Evolutionary conservation across 306 rosid genomes (phyloP).

Genomic region (Cicer pinnatifidum): DNA sequence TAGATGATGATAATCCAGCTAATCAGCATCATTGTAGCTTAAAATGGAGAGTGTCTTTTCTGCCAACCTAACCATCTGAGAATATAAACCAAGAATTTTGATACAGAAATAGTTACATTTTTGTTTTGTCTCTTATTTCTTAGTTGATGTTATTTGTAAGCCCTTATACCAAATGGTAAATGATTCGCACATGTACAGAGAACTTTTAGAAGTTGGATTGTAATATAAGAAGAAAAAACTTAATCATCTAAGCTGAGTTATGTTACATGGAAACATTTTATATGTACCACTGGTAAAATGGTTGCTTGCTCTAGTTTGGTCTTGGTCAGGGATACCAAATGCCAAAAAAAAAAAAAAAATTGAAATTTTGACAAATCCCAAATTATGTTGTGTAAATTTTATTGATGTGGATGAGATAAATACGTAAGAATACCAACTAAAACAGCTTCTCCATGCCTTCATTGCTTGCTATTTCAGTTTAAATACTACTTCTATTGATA

Average conservation of each 20-base stretch:
- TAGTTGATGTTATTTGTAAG: background rate
- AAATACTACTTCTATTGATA: constrained; percentile 58
- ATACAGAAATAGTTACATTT: constrained; percentile 7
- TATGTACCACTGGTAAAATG: background rate
- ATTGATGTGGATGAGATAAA: background rate
- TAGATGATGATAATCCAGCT: constrained; percentile 41
- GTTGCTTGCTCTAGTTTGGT: constrained; percentile 38
- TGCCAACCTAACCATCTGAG: background rate
- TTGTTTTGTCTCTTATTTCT: background rate
- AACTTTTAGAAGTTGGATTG: constrained; percentile 15
- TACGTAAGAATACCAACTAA: background rate
- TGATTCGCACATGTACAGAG: constrained; percentile 27
- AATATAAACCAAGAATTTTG: background rate
- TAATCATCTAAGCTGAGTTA: background rate
- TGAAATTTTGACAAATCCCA: background rate
- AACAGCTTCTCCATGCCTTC: constrained; percentile 84
- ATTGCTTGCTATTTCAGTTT: constrained; percentile 78
- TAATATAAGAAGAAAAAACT: constrained; percentile 15
- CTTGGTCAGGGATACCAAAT: no score
- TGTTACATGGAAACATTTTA: background rate
- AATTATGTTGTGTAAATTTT: background rate
- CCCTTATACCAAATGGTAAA: constrained; percentile 7
- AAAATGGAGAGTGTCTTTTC: constrained; percentile 19
- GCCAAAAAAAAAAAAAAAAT: background rate
- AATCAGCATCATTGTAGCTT: constrained; percentile 19